Percentiles rank a stretch among this genome's conserved stretches.
Evolutionary conservation across 2,329 filamentous ascomycete genomes (phyloP).

Genomic region (Coccinonectria pachysandricola): DNA sequence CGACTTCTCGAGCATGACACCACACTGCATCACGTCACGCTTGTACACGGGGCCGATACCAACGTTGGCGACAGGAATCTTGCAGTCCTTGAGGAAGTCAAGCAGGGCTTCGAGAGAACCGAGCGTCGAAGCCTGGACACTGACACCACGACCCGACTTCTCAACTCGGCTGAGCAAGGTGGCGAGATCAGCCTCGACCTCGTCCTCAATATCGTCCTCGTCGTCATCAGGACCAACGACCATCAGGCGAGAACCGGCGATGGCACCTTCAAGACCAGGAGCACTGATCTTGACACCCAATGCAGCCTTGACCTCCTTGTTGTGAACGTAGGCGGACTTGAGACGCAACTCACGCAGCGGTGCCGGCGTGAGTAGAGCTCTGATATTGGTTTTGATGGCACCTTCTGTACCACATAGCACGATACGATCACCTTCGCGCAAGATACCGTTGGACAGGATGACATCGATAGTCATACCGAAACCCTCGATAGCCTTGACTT

Average conservation of each 20-base stretch:
- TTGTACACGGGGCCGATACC: slow-evolving; percentile 97
- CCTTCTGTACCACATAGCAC: slow-evolving; percentile 96
- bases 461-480: slow-evolving; percentile 98
- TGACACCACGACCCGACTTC: slow-evolving; percentile 87
- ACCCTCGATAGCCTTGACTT: slow-evolving; percentile 98
- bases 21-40: slow-evolving; percentile 91
- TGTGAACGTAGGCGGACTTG: slow-evolving; percentile 94
- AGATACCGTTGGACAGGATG: slow-evolving; percentile 87
- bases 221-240: slow-evolving; percentile 93
- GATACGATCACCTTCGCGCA: slow-evolving; percentile 88
- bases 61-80: slow-evolving; percentile 96
- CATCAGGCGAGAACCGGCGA: slow-evolving; percentile 88
- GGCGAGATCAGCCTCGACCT: slow-evolving; percentile 91
- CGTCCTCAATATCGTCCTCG: slow-evolving; percentile 91
- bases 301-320: slow-evolving; percentile 97
- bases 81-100: slow-evolving; percentile 90
- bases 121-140: slow-evolving; percentile 92
- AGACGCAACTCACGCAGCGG: slow-evolving; percentile 89
- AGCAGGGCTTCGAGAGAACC: slow-evolving; percentile 92
- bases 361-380: slow-evolving; percentile 85
- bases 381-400: slow-evolving; percentile 87
- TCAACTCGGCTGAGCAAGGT: slow-evolving; percentile 85
- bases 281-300: slow-evolving; percentile 98
- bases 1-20: slow-evolving; percentile 91
- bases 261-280: slow-evolving; percentile 88